A percentile compares a stretch with the other conserved stretches of the same genome.
Conservation (phyloP, 768 basidiomycete species). For the Phanerodontia chrysosporium region DNA sequence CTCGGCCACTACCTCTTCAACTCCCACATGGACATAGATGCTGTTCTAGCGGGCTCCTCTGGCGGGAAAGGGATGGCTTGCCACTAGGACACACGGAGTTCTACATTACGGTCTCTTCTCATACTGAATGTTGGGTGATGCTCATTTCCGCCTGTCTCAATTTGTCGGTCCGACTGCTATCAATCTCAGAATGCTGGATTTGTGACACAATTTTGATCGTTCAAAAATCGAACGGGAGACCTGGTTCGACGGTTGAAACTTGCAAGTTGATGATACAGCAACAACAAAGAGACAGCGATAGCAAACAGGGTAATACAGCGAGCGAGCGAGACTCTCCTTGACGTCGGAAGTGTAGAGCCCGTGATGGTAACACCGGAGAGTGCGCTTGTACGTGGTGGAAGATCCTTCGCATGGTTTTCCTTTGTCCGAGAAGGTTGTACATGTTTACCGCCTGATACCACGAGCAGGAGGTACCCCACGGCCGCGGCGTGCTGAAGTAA, state of each 20-base stretch:
- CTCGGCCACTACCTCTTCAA: conserved; percentile 81
- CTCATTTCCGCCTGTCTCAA: too few species aligned
- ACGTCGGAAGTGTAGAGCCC: neutral
- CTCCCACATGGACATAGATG: conserved; percentile 57
- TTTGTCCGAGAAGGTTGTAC: neutral
- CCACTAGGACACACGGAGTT: conserved; percentile 64
- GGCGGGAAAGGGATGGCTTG: conserved; percentile 71
- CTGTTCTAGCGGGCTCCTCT: conserved; percentile 40
- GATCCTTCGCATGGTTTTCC: neutral
- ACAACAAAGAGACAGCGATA: conserved; percentile 11
- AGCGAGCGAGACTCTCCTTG: neutral
- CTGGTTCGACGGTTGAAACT: too few species aligned
- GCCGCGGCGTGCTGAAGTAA: conserved; percentile 71
- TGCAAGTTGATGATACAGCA: conserved; percentile 6
- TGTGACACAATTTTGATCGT: neutral
- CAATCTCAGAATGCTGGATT: too few species aligned
- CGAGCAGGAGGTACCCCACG: conserved; percentile 74
- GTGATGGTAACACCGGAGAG: neutral
- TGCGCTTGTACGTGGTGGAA: neutral
- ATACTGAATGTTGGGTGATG: too few species aligned
- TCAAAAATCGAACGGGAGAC: neutral
- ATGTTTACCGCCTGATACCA: conserved; percentile 72
- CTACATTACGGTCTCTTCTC: too few species aligned
- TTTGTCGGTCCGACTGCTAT: too few species aligned
- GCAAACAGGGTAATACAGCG: neutral